These are phyloP conservation scores for Byssothecium circinans DNA, from an alignment of 2,329 filamentous ascomycete species.

Conservation along the genomic window DNA sequence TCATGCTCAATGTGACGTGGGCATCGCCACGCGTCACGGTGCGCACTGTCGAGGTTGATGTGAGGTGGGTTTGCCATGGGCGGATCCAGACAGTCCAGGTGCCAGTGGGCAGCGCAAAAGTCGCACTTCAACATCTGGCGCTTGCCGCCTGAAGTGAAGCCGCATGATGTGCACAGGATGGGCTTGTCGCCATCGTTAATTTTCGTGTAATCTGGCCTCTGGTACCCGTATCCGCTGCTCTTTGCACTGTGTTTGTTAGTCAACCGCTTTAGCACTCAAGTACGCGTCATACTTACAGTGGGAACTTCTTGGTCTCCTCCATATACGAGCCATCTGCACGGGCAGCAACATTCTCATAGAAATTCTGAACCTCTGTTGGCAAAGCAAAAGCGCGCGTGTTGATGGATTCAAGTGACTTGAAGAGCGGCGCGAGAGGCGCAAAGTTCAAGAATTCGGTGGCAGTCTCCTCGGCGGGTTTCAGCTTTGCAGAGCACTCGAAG, in stretches of 20 bases:
- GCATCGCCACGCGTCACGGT: slow-evolving; percentile 79
- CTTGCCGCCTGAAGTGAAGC: slow-evolving; percentile 62
- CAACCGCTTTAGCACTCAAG: slow-evolving; percentile 20
- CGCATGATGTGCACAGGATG: slow-evolving; percentile 77
- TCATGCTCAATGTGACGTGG: slow-evolving; percentile 83
- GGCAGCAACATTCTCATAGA: slow-evolving; percentile 78
- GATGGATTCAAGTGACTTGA: slow-evolving; percentile 66
- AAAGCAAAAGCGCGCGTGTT: slow-evolving; percentile 73
- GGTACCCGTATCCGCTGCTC: slow-evolving; percentile 45
- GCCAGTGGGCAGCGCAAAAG: slow-evolving; percentile 79
- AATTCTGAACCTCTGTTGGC: slow-evolving; percentile 69
- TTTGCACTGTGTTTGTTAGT: slow-evolving; percentile 43
- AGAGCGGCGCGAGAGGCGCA: slow-evolving; percentile 59
- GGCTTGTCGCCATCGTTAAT: slow-evolving; percentile 71
- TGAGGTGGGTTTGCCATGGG: slow-evolving; percentile 78
- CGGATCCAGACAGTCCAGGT: slow-evolving; percentile 87
- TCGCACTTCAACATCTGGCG: slow-evolving; percentile 85
- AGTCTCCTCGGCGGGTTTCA: slow-evolving; percentile 28
- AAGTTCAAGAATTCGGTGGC: slow-evolving; percentile 16
- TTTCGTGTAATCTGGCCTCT: slow-evolving; percentile 55
- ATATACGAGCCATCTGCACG: slow-evolving; percentile 79
- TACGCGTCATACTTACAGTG: slow-evolving; percentile 58
- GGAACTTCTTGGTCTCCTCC: slow-evolving; percentile 60
- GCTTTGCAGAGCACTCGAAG: slow-evolving; percentile 50
- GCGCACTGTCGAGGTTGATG: slow-evolving; percentile 49